Conservation (phyloP, 345 rosid species). For the Moricandia moricandioides region DNA sequence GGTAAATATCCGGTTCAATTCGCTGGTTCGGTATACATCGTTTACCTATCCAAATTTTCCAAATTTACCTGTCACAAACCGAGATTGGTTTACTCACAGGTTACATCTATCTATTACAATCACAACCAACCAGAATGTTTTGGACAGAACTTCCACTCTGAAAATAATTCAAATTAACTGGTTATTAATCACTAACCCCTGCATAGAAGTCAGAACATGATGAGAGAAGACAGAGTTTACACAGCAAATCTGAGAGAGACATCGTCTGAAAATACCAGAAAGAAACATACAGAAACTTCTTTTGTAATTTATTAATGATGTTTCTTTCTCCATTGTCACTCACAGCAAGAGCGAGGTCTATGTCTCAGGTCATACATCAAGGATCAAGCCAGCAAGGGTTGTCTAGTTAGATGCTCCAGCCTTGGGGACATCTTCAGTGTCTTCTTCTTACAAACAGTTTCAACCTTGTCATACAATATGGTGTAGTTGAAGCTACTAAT, state of each 20-base stretch:
- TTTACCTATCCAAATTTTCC: too few species aligned
- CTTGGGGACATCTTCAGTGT: slow-evolving; percentile 20
- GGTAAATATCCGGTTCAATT: not conserved
- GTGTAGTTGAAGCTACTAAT: slow-evolving; percentile 68
- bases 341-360: slow-evolving; percentile 2
- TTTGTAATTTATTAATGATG: not conserved
- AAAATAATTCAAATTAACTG: not conserved
- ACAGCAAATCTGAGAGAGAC: not conserved
- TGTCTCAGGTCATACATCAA: slow-evolving; percentile 2
- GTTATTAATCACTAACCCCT: not conserved
- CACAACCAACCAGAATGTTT: not conserved
- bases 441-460: slow-evolving; percentile 36
- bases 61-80: too few species aligned
- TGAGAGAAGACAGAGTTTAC: not conserved
- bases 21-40: not conserved
- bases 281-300: not conserved
- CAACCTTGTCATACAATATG: slow-evolving; percentile 49
- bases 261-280: not conserved
- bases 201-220: not conserved
- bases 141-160: not conserved
- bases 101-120: not conserved
- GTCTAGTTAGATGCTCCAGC: slow-evolving; percentile 5
- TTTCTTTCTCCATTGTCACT: slow-evolving; percentile 1
- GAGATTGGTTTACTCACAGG: not conserved
- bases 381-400: slow-evolving; percentile 19